phyloP scores from a whole-genome alignment of 306 rosid species.

The Acmispon strigosus region DNA sequence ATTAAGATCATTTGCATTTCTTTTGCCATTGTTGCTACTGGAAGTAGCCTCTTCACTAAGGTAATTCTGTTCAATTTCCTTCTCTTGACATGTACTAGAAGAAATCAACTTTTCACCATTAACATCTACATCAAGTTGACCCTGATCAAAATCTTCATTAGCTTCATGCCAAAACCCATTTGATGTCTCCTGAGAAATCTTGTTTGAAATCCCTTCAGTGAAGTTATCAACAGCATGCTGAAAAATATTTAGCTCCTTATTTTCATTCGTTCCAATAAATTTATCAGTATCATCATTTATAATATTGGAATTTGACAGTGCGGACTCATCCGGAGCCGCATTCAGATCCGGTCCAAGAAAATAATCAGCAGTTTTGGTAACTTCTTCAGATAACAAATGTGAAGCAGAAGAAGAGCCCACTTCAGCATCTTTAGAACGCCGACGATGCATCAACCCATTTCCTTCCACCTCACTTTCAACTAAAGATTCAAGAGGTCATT shows the following conservation, averaged over 20 bases:
- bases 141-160: conserved; percentile 16
- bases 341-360: conserved; percentile 17
- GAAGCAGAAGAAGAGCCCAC: conserved; percentile 11
- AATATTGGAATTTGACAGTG: conserved; percentile 12
- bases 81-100: conserved; percentile 16
- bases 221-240: conserved; percentile 20
- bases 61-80: conserved; percentile 16
- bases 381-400: conserved; percentile 11
- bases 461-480: conserved; percentile 28
- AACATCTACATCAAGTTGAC: neutral
- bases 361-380: neutral
- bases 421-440: conserved; percentile 1
- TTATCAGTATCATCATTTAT: conserved; percentile 11
- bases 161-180: conserved; percentile 20
- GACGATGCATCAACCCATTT: conserved; percentile 9
- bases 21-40: conserved; percentile 9
- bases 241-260: conserved; percentile 1
- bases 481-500: conserved; percentile 27
- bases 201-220: neutral
- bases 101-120: conserved; percentile 6
- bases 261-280: conserved; percentile 11
- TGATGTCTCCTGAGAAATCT: conserved; percentile 15
- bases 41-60: neutral
- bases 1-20: neutral
- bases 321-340: conserved; percentile 16